A percentile compares a stretch with the other conserved stretches of the same genome.
These are phyloP conservation scores for Mycena leptocephala DNA, from an alignment of 768 basidiomycete species.

Conservation along the genomic window DNA sequence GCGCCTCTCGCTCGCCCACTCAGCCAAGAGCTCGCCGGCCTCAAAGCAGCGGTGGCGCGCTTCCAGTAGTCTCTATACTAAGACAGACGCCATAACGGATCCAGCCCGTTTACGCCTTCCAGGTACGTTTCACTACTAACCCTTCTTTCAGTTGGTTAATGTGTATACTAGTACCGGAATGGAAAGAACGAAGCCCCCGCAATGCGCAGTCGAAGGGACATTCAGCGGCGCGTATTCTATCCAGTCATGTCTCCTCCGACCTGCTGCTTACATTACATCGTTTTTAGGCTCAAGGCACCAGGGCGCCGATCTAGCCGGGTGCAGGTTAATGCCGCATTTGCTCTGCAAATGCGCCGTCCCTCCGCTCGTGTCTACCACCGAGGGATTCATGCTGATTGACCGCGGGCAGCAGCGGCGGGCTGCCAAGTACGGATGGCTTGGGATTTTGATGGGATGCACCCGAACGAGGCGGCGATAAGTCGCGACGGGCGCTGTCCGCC, in stretches of 20 bases:
- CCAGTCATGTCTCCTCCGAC: background rate
- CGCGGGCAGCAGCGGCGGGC: too few species aligned
- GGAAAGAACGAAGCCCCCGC: background rate
- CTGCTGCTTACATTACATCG: background rate
- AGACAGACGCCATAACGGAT: too few species aligned
- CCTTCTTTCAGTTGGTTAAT: background rate
- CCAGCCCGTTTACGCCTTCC: background rate
- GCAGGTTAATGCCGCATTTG: background rate
- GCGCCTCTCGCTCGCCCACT: background rate
- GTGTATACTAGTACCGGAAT: constrained; percentile 1
- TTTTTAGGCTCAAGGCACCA: background rate
- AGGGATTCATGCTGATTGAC: too few species aligned
- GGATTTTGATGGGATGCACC: background rate
- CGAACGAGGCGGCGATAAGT: background rate
- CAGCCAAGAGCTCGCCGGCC: background rate
- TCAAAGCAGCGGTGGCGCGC: too few species aligned
- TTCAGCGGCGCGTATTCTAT: background rate
- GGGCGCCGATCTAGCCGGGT: background rate
- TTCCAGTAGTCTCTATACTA: constrained; percentile 4
- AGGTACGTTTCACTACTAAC: background rate
- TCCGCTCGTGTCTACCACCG: too few species aligned
- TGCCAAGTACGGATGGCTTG: background rate
- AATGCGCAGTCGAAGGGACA: background rate
- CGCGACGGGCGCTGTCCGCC: background rate
- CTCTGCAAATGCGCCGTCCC: too few species aligned